These are phyloP conservation scores for Eucalyptus albens DNA, from an alignment of 345 rosid genomes.

Conservation along the genomic window DNA sequence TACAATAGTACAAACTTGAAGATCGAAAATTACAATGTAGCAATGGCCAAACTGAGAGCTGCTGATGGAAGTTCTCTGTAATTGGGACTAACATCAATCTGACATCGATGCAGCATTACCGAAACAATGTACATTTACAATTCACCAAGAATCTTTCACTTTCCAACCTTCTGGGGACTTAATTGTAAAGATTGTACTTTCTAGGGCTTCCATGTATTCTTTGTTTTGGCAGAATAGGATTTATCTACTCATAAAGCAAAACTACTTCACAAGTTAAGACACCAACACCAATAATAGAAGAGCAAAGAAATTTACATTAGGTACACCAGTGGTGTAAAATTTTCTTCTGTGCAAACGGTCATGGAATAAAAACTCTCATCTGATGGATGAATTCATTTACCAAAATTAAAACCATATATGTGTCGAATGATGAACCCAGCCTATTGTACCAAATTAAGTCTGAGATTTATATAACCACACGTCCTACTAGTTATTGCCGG, in stretches of 20 bases:
- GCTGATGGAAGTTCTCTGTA: not conserved
- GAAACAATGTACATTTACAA: too few relatives aligned
- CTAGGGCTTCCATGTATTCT: not conserved
- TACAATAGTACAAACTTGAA: not conserved
- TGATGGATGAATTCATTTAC: too few relatives aligned
- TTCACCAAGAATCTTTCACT: not conserved
- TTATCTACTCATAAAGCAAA: not conserved
- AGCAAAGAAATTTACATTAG: accelerated
- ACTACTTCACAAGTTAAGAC: not conserved
- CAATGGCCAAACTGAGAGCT: not conserved
- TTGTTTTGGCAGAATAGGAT: not conserved
- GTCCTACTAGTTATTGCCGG: not conserved
- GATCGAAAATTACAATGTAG: not conserved
- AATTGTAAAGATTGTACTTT: not conserved
- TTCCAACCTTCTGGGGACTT: not conserved
- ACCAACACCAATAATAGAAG: not conserved
- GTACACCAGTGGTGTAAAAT: accelerated
- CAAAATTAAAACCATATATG: not conserved
- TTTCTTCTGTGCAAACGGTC: too few relatives aligned
- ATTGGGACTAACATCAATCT: not conserved
- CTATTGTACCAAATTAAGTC: not conserved
- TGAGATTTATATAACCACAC: not conserved
- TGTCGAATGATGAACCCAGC: not conserved
- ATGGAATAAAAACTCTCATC: too few relatives aligned
- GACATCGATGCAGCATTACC: not conserved